These are phyloP conservation scores for Cylindricascospora bacillispora DNA, from an alignment of 1,139 yeast genomes.

Conservation along the genomic window DNA sequence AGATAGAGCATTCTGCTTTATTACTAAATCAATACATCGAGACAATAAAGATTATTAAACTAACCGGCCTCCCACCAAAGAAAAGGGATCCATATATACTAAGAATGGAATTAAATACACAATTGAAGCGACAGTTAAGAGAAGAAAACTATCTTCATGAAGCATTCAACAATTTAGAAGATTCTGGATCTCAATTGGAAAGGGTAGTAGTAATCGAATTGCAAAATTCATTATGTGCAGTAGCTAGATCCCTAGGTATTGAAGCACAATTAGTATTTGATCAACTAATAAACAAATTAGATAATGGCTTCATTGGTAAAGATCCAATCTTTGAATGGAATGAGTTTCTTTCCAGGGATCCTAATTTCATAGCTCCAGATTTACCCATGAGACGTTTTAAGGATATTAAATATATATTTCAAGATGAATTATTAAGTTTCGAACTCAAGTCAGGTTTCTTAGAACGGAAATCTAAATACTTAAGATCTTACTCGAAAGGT, in stretches of 20 bases:
- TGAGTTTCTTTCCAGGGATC: conserved; percentile 57
- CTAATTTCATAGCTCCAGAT: conserved; percentile 67
- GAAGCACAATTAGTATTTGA: conserved; percentile 59
- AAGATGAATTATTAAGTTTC: conserved; percentile 53
- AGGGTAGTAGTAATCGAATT: conserved; percentile 75
- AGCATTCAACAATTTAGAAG: conserved; percentile 75
- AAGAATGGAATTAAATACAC: conserved; percentile 58
- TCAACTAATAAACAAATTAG: conserved; percentile 50
- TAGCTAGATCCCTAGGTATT: conserved; percentile 51
- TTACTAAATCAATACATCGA: conserved; percentile 38
- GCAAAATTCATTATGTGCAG: conserved; percentile 63
- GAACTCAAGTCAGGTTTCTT: conserved; percentile 68
- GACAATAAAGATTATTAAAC: conserved; percentile 32
- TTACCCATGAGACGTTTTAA: conserved; percentile 55
- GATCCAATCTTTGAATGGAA: conserved; percentile 84
- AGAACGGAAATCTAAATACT: conserved; percentile 79
- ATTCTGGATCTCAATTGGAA: conserved; percentile 79
- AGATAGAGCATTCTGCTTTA: conserved; percentile 47
- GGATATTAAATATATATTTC: conserved; percentile 60
- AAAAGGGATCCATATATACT: conserved; percentile 67
- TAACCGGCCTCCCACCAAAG: too few relatives aligned
- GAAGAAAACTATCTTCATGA: conserved; percentile 82
- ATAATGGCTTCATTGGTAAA: conserved; percentile 60
- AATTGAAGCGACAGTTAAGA: conserved; percentile 57
- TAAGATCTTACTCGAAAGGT: conserved; percentile 78